Evolutionary conservation across 1,284 basidiomycete species (phyloP), one percentile per base, ranked within the genome.

Genomic region (Grifola frondosa): DNA sequence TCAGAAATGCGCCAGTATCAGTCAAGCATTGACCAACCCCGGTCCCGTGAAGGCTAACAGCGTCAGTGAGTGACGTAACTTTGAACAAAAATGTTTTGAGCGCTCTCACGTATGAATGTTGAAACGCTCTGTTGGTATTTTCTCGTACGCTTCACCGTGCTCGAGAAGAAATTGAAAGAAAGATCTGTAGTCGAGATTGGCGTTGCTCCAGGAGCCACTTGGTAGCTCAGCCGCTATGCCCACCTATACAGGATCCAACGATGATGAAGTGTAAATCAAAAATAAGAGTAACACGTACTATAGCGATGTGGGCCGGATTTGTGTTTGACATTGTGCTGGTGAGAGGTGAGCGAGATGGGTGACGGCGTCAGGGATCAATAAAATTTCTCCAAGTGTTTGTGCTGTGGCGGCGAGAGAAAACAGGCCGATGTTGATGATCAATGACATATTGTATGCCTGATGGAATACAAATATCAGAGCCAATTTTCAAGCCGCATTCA

Each of bases 221-320:
- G 70, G 70, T 3, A 73, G 52, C 44, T 70, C 62, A 15, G 59
- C 62, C 13, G 68, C 60, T 19, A 73, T 59, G 22, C 69, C 69
- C 35, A 70, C 61, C 68, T 70, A 24, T 7, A 30, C 12, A 25
- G 10, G 7, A 23, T n/a, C n/a, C n/a, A n/a, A n/a, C n/a, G n/a
- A n/a, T n/a, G n/a, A n/a, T n/a, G n/a, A 24, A n/a, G 20, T n/a
- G 20, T 23, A 22, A 21, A 37, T 28, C 3, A 8, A 20, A 16
- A 11, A 17, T 8, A 23, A 10, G 11, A 20, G n/a, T 9, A 28
- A 17, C 19, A 39, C 37, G 13, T 22, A 39, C 37, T 22, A 39
- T 30, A 30, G 37, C 37, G 17, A 39, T 39, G 6, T n/a, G n/a
- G n/a, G n/a, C n/a, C n/a, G n/a, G n/a, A n/a, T n/a, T n/a, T n/a